Conservation (phyloP, 345 rosid genomes). For the Barbarea vulgaris region DNA sequence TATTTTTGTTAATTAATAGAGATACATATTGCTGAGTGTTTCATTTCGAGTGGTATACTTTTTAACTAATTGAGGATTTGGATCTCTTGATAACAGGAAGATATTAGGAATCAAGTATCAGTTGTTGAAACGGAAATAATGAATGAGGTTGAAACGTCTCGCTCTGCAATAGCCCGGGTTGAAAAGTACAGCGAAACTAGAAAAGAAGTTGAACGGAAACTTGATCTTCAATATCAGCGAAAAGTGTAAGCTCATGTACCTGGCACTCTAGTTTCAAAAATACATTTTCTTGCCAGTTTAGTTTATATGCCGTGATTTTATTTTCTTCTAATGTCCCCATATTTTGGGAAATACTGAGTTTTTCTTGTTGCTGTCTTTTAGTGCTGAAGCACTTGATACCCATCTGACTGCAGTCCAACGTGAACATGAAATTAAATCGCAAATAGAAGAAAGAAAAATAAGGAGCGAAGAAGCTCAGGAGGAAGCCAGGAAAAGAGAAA, state of each 20-base stretch:
- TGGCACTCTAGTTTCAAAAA: slow-evolving; percentile 11
- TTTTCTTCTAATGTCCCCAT: not conserved
- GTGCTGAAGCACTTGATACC: slow-evolving; percentile 94
- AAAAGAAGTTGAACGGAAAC: slow-evolving; percentile 71
- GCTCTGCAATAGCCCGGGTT: slow-evolving; percentile 55
- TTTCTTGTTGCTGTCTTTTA: slow-evolving; percentile 38
- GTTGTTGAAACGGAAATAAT: slow-evolving; percentile 60
- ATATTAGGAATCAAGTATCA: slow-evolving; percentile 67
- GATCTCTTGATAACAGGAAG: slow-evolving; percentile 57
- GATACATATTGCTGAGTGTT: not conserved
- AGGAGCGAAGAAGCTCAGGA: slow-evolving; percentile 84
- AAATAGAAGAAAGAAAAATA: slow-evolving; percentile 85
- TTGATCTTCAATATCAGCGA: slow-evolving; percentile 82
- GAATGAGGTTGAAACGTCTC: slow-evolving; percentile 54
- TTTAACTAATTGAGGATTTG: not conserved
- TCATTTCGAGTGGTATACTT: not conserved
- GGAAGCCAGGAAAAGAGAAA: slow-evolving; percentile 86
- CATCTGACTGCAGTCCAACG: slow-evolving; percentile 85
- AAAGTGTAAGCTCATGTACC: slow-evolving; percentile 57
- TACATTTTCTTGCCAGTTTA: not conserved
- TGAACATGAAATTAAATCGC: slow-evolving; percentile 80
- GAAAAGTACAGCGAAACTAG: slow-evolving; percentile 68
- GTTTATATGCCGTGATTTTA: not conserved
- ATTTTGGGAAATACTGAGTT: slow-evolving; percentile 16
- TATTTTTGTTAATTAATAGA: not conserved